A percentile compares a stretch with the other conserved stretches of the same genome.
phyloP scores from a whole-genome alignment of 192 early-diverging fungal genomes.

The Hyaloraphidium curvatum region DNA sequence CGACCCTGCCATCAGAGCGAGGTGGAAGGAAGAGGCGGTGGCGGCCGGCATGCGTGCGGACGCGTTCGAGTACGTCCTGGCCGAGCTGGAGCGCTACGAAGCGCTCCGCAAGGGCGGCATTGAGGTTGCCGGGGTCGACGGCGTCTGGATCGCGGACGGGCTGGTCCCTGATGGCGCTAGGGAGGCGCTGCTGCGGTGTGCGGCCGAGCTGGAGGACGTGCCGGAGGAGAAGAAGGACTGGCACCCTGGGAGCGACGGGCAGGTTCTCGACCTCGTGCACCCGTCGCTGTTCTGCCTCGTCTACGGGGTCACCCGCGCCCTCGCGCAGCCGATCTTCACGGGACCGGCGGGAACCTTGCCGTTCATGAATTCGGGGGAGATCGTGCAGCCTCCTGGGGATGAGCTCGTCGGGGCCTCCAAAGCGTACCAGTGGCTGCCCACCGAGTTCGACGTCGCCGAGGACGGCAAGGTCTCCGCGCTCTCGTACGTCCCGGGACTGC shows the following conservation, averaged over 20 bases:
- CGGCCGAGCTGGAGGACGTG: background rate
- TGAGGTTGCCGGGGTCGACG: background rate
- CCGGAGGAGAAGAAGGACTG: slow-evolving; percentile 10
- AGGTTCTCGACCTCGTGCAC: slow-evolving; percentile 31
- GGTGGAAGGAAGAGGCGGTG: background rate
- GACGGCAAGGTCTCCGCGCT: slow-evolving; percentile 22
- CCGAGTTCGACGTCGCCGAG: slow-evolving; percentile 30
- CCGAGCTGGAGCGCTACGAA: background rate
- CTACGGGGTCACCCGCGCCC: slow-evolving; percentile 7
- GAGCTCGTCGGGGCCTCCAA: no score
- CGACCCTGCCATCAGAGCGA: background rate
- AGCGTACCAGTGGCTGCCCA: slow-evolving; percentile 41
- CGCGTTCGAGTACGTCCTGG: background rate
- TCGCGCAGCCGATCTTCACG: background rate
- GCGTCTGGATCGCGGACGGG: background rate
- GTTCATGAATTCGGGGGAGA: no score
- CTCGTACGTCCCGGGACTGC: slow-evolving; percentile 62
- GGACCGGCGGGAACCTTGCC: no score
- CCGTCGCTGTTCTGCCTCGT: slow-evolving; percentile 24
- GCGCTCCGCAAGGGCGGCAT: background rate
- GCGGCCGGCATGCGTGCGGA: background rate
- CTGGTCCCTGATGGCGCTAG: background rate
- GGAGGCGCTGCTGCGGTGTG: background rate
- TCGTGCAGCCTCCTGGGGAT: no score
- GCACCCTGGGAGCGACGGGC: slow-evolving; percentile 21